Base-by-base conservation (phyloP, 2,329 filamentous ascomycete species). In the Verticillium nubilum region DNA sequence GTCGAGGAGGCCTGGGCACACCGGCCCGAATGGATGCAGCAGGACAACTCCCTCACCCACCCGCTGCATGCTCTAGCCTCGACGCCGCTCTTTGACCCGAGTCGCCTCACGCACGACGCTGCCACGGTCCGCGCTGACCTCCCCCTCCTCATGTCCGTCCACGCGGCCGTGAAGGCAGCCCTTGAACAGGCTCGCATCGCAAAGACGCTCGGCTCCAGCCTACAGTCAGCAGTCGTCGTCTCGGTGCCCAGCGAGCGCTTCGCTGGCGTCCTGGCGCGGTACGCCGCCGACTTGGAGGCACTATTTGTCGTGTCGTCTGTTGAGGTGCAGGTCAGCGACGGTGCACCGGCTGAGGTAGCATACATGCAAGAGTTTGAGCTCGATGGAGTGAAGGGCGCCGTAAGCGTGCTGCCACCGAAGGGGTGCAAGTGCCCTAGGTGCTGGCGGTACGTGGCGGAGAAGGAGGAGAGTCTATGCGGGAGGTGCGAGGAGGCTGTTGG, bases 1-100 rank as follows among this genome's bases (percentile, higher is more conserved):
- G 89, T 97, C 0, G 91, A 96, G 69, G 94, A 98, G 74, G 88
- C 89, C 1, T 96, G 91, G 91, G 86, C 88, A 58, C 85, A 92
- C 72, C 83, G 87, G 3, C 91, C 93, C 0, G 73, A 78, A 10
- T 83, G 80, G 72, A 82, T 95, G 72, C 82, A 81, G 57, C 69
- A 78, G 25, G 76, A 80, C 42, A 67, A 59, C n/a, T 27, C 54
- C 23, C 27, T 64, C n/a, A 10, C 35, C 2, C 62, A 64, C 5
- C 83, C 84, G 2, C 73, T 80, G 17, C 74, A 74, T 26, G 77
- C 84, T 60, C 72, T 81, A 10, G 84, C 82, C 66, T 63, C 61
- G 6, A 71, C 74, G 5, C 75, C 79, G 1, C 52, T 85, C 1
- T 65, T 82, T 42, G 72, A 77, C n/a, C 29, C 69, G 5, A 59